Evolutionary conservation across 163 green algal species (phyloP), one percentile per base, ranked within the genome.

Genomic region (Prototheca stagnorum): DNA sequence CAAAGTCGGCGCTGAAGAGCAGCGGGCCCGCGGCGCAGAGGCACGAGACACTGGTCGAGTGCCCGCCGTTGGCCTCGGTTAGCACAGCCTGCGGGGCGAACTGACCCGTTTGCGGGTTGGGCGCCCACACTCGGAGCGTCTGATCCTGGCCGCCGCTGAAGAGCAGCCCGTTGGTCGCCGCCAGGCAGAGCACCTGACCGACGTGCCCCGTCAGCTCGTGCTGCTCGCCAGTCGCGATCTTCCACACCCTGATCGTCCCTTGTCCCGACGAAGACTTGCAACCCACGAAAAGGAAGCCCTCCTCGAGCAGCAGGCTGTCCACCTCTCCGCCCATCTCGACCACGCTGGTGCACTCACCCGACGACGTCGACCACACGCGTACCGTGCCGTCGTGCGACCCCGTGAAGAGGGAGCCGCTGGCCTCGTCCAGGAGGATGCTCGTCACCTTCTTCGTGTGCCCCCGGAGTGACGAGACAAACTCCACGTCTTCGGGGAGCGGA

Each of bases 251-350:
- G 56, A 88, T 70, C 34, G 62, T 35, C n/a, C 72, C 72, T 14
- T 39, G 19, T 1, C 31, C 39, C 15, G 27, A 17, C 15, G 25
- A 19, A 9, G 62, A 59, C 40, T 75, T 67, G 9, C 80, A 19
- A 7, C 75, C 79, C 20, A 82, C 77, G 67, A 86, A 84, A 20
- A 89, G 59, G 46, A 67, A 86, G 1, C 73, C 77, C 17, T 52
- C 60, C 45, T 73, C 66, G 31, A 75, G 45, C 28, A 89, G 62
- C 35, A 89, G 54, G 17, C 51, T 64, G 35, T 77, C 64, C 31
- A 86, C 74, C 29, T 76, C 53, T 6, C 75, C 77, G 14, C 72
- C 75, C 16, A 84, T 60, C 11, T 68, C 44, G 43, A 82, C 74
- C n/a, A 51, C 64, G 54, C 52, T 77, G n/a, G 43, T 55, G 40